Conservation (phyloP, 768 basidiomycete species). For the Agrocybe pediades region DNA sequence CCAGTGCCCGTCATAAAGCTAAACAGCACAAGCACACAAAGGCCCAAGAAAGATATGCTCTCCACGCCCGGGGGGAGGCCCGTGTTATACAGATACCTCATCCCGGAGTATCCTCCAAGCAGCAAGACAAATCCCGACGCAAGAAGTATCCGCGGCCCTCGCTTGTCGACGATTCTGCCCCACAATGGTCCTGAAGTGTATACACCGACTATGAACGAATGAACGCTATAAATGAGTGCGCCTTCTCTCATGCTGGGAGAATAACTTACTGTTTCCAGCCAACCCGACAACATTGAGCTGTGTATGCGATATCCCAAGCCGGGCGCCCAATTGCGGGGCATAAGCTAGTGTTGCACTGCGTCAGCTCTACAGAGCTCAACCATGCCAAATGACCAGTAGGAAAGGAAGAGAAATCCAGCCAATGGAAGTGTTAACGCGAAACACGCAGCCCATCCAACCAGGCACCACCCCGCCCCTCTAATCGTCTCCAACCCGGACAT, state of each 20-base stretch:
- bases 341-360: conserved; percentile 60
- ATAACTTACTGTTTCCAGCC: conserved; percentile 69
- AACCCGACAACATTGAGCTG: conserved; percentile 80
- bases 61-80: conserved; percentile 39
- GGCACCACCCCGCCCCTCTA: no score
- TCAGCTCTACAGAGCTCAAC: not conserved
- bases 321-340: conserved; percentile 82
- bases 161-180: conserved; percentile 76
- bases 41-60: conserved; percentile 41
- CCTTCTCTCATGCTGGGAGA: not conserved
- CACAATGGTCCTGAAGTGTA: conserved; percentile 76
- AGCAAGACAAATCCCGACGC: conserved; percentile 58
- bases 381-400: not conserved
- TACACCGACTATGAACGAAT: conserved; percentile 59
- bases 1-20: conserved; percentile 78
- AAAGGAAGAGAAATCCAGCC: not conserved
- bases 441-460: no score
- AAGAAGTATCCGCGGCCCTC: conserved; percentile 73
- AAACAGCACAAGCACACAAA: conserved; percentile 58
- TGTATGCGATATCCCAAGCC: conserved; percentile 75
- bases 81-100: conserved; percentile 64
- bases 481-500: no score
- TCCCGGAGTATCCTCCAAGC: conserved; percentile 74
- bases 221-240: not conserved
- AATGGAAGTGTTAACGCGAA: no score